These are phyloP conservation scores for Psilocybe mexicana DNA, from an alignment of 1,284 basidiomycete genomes.

Conservation along the genomic window DNA sequence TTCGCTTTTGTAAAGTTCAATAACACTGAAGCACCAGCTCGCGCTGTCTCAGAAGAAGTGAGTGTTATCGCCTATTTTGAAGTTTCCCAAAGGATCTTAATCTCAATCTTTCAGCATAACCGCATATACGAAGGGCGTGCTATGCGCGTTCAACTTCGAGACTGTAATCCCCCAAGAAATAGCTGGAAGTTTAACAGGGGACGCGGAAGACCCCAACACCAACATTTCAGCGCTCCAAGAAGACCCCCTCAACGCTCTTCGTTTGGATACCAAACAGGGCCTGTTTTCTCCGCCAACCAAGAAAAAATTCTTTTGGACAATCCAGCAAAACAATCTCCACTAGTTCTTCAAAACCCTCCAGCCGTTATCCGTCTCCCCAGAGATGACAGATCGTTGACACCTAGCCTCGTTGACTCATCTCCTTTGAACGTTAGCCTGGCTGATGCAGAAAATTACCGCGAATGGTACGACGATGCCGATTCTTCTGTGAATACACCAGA, in stretches of 20 bases:
- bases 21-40: constrained; percentile 56
- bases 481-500: constrained; percentile 31
- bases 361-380: background rate
- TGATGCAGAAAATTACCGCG: constrained; percentile 33
- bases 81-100: constrained; percentile 3
- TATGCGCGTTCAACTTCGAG: constrained; percentile 69
- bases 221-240: constrained; percentile 28
- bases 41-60: constrained; percentile 66
- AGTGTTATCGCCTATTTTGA: constrained; percentile 2
- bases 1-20: constrained; percentile 77
- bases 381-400: background rate
- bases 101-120: constrained; percentile 54
- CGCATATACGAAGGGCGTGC: constrained; percentile 63
- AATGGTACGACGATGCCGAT: constrained; percentile 41
- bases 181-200: constrained; percentile 41
- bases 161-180: constrained; percentile 52
- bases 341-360: constrained; percentile 11
- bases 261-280: constrained; percentile 10
- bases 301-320: background rate
- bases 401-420: background rate
- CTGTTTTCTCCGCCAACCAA: background rate
- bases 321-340: background rate
- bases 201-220: constrained; percentile 35
- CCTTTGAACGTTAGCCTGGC: constrained; percentile 17
- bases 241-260: constrained; percentile 22